Evolutionary conservation across 805 yeast species (phyloP).

Genomic region (Candida silvicultrix): DNA sequence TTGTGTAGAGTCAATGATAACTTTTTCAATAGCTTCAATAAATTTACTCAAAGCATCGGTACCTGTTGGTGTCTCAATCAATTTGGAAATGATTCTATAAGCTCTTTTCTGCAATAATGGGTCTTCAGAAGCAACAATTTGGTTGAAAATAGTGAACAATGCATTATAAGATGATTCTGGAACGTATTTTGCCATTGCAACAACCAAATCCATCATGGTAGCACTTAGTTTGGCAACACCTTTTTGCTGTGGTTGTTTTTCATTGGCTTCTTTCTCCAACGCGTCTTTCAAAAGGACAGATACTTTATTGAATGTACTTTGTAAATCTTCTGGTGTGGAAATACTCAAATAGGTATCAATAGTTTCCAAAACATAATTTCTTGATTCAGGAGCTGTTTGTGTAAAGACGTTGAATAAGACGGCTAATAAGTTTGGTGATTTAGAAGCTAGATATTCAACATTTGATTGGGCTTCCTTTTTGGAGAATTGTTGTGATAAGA

Average conservation of each 20-base stretch:
- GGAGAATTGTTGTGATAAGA: conserved; percentile 59
- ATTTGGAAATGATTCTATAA: conserved; percentile 66
- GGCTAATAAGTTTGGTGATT: conserved; percentile 71
- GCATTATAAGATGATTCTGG: conserved; percentile 68
- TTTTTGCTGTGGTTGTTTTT: conserved; percentile 26
- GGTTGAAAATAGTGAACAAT: conserved; percentile 68
- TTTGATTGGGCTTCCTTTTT: conserved; percentile 46
- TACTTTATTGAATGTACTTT: conserved; percentile 76
- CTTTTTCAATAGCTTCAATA: conserved; percentile 51
- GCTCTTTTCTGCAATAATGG: conserved; percentile 83
- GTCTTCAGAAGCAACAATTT: conserved; percentile 52
- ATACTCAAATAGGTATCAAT: conserved; percentile 76
- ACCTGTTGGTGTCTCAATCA: conserved; percentile 68
- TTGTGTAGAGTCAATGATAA: conserved; percentile 52
- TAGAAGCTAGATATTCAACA: conserved; percentile 54
- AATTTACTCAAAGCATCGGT: conserved; percentile 43
- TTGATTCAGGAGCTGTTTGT: conserved; percentile 78
- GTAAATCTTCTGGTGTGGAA: conserved; percentile 59
- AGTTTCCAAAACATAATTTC: conserved; percentile 82
- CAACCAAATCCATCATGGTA: conserved; percentile 88
- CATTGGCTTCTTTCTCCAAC: conserved; percentile 48
- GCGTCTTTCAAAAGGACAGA: conserved; percentile 73
- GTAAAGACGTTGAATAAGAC: conserved; percentile 89
- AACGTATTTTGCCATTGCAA: conserved; percentile 79
- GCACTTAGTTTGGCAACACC: conserved; percentile 50